Conservation (phyloP, 352 stramenopile species). For the Phytopythium oedochilum region DNA sequence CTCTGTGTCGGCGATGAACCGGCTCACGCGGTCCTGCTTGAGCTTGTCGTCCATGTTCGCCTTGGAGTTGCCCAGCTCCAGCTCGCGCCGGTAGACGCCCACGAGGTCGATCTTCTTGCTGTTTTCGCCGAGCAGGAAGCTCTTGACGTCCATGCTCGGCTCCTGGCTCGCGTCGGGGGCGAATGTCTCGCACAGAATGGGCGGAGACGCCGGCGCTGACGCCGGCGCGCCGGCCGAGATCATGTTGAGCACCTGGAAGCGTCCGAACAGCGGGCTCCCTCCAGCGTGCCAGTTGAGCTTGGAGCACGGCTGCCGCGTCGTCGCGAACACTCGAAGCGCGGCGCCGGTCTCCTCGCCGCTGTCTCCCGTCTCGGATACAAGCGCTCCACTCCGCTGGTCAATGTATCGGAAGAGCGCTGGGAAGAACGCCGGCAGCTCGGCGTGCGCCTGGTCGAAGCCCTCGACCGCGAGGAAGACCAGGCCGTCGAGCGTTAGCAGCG, state of each 20-base stretch:
- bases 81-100: constrained; percentile 46
- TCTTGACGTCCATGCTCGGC: constrained; percentile 28
- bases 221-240: constrained; percentile 32
- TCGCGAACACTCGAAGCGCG: constrained; percentile 49
- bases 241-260: constrained; percentile 63
- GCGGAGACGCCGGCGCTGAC: constrained; percentile 22
- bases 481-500: constrained; percentile 13
- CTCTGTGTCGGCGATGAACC: constrained; percentile 68
- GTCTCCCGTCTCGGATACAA: too few species aligned
- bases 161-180: neutral
- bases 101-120: constrained; percentile 66
- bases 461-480: constrained; percentile 61
- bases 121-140: constrained; percentile 70
- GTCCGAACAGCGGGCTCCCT: constrained; percentile 50
- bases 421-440: constrained; percentile 57
- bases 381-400: too few species aligned
- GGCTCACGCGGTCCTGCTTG: constrained; percentile 66
- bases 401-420: constrained; percentile 24
- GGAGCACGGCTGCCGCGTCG: constrained; percentile 43
- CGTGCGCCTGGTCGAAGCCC: constrained; percentile 57
- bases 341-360: neutral
- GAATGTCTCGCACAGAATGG: constrained; percentile 55
- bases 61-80: constrained; percentile 68
- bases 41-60: constrained; percentile 71
- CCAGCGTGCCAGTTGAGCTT: constrained; percentile 38